These are phyloP conservation scores for Echites panduratus DNA, from an alignment of 257 asterid species.

Conservation along the genomic window DNA sequence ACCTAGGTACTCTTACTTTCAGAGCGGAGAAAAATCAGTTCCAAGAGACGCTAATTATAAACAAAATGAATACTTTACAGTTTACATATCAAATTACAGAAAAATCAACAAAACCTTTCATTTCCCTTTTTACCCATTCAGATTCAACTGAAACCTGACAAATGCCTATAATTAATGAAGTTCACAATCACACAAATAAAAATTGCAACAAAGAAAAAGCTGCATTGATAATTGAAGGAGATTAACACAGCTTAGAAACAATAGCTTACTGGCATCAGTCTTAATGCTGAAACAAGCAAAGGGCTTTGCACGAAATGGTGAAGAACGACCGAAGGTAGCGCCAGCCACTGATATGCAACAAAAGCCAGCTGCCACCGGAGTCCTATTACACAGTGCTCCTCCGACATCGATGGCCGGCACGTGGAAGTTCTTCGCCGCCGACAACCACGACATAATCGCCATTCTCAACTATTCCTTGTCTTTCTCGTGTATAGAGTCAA, in stretches of 20 bases:
- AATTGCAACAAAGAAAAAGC: neutral
- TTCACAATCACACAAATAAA: neutral
- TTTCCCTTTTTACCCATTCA: neutral
- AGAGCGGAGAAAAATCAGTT: too few species aligned
- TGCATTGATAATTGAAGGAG: neutral
- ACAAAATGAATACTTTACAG: neutral
- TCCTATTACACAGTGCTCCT: slow-evolving; percentile 40
- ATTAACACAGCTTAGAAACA: neutral
- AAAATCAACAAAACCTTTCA: neutral
- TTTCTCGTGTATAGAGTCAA: neutral
- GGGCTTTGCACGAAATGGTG: slow-evolving; percentile 33
- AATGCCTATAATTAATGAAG: neutral
- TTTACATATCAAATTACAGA: neutral
- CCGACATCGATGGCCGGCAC: slow-evolving; percentile 58
- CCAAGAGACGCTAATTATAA: neutral
- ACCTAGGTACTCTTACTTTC: neutral
- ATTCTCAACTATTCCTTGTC: neutral
- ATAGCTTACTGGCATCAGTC: slow-evolving; percentile 42
- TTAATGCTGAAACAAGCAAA: slow-evolving; percentile 64
- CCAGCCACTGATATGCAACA: slow-evolving; percentile 60
- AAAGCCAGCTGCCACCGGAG: slow-evolving; percentile 43
- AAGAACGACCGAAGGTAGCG: slow-evolving; percentile 38
- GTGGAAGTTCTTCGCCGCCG: slow-evolving; percentile 68
- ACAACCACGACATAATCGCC: slow-evolving; percentile 58
- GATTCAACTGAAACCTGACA: neutral